These are phyloP conservation scores for Evernia prunastri DNA, from an alignment of 495 filamentous ascomycete genomes.

Conservation along the genomic window DNA sequence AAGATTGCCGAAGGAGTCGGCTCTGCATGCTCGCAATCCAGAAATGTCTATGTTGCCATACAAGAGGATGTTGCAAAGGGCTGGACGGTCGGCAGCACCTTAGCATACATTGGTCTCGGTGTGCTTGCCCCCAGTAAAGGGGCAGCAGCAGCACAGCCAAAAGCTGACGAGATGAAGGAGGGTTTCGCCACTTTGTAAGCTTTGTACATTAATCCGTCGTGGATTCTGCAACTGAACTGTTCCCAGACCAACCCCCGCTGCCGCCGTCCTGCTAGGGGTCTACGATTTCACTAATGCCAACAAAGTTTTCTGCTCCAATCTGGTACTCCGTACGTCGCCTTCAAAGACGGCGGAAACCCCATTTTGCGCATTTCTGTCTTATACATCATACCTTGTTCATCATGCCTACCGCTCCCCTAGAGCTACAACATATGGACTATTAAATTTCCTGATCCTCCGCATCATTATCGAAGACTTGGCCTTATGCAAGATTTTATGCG, in stretches of 20 bases:
- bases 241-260: conserved; percentile 66
- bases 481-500: conserved; percentile 78
- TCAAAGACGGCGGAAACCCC: conserved; percentile 66
- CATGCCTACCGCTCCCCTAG: conserved; percentile 82
- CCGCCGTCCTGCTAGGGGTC: conserved; percentile 70
- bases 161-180: conserved; percentile 67
- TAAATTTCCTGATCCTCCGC: conserved; percentile 76
- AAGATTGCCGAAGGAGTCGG: conserved; percentile 74
- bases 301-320: conserved; percentile 85
- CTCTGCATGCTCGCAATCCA: conserved; percentile 53
- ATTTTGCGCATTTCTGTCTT: conserved; percentile 74
- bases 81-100: conserved; percentile 73
- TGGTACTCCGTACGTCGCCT: conserved; percentile 57
- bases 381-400: conserved; percentile 87
- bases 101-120: conserved; percentile 80
- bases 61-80: conserved; percentile 89
- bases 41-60: conserved; percentile 77
- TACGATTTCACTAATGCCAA: conserved; percentile 95
- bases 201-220: background rate
- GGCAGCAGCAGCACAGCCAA: conserved; percentile 49
- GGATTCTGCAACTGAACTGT: conserved; percentile 21
- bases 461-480: conserved; percentile 82
- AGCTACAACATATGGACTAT: conserved; percentile 70
- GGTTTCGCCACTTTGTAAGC: conserved; percentile 64
- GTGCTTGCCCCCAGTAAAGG: conserved; percentile 58